Evolutionary conservation across 169 alveolate genomes (phyloP), one percentile per base, ranked within the genome.

Genomic region (Eimeria sp.): DNA sequence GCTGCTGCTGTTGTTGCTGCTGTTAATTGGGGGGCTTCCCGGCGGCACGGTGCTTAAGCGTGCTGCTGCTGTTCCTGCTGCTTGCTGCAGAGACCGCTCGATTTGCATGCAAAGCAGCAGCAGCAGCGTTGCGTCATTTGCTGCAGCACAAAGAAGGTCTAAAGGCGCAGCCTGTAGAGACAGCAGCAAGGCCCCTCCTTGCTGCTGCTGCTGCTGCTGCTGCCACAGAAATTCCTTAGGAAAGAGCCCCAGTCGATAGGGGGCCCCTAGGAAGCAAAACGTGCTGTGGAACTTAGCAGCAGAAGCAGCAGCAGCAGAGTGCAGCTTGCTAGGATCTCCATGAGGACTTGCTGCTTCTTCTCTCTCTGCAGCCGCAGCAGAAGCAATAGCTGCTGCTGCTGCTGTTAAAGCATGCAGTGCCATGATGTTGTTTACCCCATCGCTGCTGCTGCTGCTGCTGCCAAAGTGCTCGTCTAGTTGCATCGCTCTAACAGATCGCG

Each of bases 81-180:
- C 84, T 40, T 40, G 84, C 84, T 73, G 45, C 84, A 73, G 20
- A 0, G 47, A 27, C 57, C 51, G 45, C 51, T 73, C 84, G 20
- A 73, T 73, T 73, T 73, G 84, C 84, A 73, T 73, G 84, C 84
- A 73, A 22, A 73, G 84, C 84, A 73, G 84, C 84, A 73, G 84
- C 51, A 73, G 51, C 84, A 73, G 51, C 84, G 84, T 73, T 11
- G 51, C 40, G 84, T 73, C 84, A 57, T 73, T 73, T 27, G 84
- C 47, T 73, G 57, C 84, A n/a, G 84, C 43, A 18, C 84, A 73
- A 5, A 73, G 47, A 13, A 73, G n/a, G 47, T 73, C 84, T 40
- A 73, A 30, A 27, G 84, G 22, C 22, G 51, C 11, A 73, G 84
- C 84, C 84, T 30, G 57, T 57, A 73, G 51, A 10, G 43, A 73